A percentile compares a stretch with the other conserved stretches of the same genome.
phyloP scores from a whole-genome alignment of 1,284 basidiomycete genomes.

The Ustilago lituana region DNA sequence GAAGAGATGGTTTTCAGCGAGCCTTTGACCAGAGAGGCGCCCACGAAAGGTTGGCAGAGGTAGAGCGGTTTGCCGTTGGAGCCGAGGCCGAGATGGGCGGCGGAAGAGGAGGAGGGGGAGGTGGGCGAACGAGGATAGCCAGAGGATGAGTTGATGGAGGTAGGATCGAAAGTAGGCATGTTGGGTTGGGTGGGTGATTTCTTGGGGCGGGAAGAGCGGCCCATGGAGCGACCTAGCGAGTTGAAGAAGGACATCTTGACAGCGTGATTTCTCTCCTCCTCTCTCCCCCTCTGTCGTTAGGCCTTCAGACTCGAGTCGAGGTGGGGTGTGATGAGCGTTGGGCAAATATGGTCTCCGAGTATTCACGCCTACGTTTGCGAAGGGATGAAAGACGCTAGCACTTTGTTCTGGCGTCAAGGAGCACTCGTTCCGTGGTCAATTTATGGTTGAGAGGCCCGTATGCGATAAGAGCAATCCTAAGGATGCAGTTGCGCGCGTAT shows the following conservation, averaged over 20 bases:
- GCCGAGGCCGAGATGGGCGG: conserved; percentile 17
- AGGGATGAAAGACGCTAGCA: too few species aligned
- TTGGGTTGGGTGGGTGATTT: conserved; percentile 53
- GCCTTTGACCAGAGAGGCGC: conserved; percentile 95
- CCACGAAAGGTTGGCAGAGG: conserved; percentile 77
- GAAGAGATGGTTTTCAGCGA: conserved; percentile 99
- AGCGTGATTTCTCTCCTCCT: too few species aligned
- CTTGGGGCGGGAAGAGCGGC: conserved; percentile 58
- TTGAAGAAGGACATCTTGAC: conserved; percentile 62
- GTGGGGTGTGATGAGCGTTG: too few species aligned
- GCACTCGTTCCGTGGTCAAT: too few species aligned
- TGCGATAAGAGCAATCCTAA: too few species aligned
- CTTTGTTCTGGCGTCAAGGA: too few species aligned
- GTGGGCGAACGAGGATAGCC: conserved; percentile 25
- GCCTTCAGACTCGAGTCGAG: too few species aligned
- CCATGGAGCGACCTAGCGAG: conserved; percentile 62
- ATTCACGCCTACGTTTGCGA: too few species aligned
- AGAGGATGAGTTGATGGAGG: conserved; percentile 2
- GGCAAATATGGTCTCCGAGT: too few species aligned
- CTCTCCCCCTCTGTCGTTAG: too few species aligned
- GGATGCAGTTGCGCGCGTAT: too few species aligned
- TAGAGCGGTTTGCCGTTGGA: conserved; percentile 61
- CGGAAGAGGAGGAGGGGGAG: conserved; percentile 23
- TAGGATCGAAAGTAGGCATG: conserved; percentile 51
- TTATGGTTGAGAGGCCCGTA: too few species aligned